Conservation (phyloP, 2,329 filamentous ascomycete genomes). For the Alternaria incomplexa region DNA sequence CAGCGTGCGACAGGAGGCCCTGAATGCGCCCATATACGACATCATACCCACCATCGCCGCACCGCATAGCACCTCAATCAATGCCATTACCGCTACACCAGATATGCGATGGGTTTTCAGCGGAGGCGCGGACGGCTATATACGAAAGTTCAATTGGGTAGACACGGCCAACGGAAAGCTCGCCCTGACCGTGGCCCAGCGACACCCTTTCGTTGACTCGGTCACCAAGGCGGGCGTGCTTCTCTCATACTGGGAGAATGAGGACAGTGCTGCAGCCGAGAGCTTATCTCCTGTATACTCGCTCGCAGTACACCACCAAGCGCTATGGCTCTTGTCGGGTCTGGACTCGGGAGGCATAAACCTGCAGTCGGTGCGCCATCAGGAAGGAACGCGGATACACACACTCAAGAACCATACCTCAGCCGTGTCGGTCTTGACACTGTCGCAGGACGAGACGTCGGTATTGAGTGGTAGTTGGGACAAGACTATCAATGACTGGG, state of each 20-base stretch:
- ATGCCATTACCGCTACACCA: slow-evolving; percentile 87
- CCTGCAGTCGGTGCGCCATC: slow-evolving; percentile 88
- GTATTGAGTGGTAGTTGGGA: slow-evolving; percentile 96
- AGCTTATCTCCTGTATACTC: slow-evolving; percentile 89
- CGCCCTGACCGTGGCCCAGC: slow-evolving; percentile 90
- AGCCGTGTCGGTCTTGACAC: slow-evolving; percentile 83
- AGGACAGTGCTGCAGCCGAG: slow-evolving; percentile 71
- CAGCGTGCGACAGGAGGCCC: slow-evolving; percentile 74
- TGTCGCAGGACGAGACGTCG: slow-evolving; percentile 84
- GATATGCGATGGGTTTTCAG: slow-evolving; percentile 96
- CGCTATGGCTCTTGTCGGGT: slow-evolving; percentile 89
- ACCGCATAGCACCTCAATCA: slow-evolving; percentile 93
- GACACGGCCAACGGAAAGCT: slow-evolving; percentile 95
- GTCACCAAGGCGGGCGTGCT: slow-evolving; percentile 94
- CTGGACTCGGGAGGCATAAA: slow-evolving; percentile 92
- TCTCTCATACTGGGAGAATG: slow-evolving; percentile 98
- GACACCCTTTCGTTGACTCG: slow-evolving; percentile 96
- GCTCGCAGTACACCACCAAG: slow-evolving; percentile 86
- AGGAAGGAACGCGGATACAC: slow-evolving; percentile 88
- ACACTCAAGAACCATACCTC: slow-evolving; percentile 84
- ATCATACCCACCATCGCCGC: slow-evolving; percentile 97
- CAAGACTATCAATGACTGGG: slow-evolving; percentile 93
- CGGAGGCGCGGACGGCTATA: slow-evolving; percentile 92
- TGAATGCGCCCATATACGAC: slow-evolving; percentile 83
- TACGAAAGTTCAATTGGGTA: slow-evolving; percentile 94